phyloP scores from a whole-genome alignment of 2,329 filamentous ascomycete genomes.

The Sporothrix inflata region DNA sequence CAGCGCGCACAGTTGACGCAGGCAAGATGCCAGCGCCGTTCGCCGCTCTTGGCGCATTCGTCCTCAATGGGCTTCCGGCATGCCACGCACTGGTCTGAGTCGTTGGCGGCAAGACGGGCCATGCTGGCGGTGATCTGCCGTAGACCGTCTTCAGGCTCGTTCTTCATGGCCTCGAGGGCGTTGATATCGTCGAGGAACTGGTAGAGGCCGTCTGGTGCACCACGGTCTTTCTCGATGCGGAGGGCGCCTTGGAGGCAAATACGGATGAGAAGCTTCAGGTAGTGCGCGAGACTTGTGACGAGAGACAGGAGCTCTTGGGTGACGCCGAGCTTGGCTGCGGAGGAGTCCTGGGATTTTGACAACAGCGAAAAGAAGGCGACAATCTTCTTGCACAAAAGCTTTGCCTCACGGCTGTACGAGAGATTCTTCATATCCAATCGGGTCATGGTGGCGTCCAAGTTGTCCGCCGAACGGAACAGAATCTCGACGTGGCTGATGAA shows the following conservation, averaged over 20 bases:
- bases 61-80: conserved; percentile 93
- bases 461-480: conserved; percentile 85
- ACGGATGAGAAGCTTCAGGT: conserved; percentile 93
- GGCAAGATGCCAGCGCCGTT: conserved; percentile 79
- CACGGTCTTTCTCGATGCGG: conserved; percentile 83
- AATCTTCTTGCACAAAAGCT: conserved; percentile 98
- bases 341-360: conserved; percentile 90
- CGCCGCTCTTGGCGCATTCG: conserved; percentile 77
- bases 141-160: conserved; percentile 57
- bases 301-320: conserved; percentile 98
- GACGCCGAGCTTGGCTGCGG: conserved; percentile 87
- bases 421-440: conserved; percentile 75
- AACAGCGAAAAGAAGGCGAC: conserved; percentile 96
- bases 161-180: conserved; percentile 77
- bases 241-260: conserved; percentile 94
- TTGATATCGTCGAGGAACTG: conserved; percentile 82
- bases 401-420: conserved; percentile 93
- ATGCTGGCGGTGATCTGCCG: conserved; percentile 68
- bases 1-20: conserved; percentile 78
- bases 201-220: conserved; percentile 73
- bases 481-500: conserved; percentile 97
- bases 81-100: conserved; percentile 80
- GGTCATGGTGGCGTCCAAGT: conserved; percentile 74
- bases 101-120: conserved; percentile 68
- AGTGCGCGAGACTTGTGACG: conserved; percentile 94